These are phyloP conservation scores for Chaetomium olivaceum DNA, from an alignment of 2,329 filamentous ascomycete genomes.

Conservation along the genomic window DNA sequence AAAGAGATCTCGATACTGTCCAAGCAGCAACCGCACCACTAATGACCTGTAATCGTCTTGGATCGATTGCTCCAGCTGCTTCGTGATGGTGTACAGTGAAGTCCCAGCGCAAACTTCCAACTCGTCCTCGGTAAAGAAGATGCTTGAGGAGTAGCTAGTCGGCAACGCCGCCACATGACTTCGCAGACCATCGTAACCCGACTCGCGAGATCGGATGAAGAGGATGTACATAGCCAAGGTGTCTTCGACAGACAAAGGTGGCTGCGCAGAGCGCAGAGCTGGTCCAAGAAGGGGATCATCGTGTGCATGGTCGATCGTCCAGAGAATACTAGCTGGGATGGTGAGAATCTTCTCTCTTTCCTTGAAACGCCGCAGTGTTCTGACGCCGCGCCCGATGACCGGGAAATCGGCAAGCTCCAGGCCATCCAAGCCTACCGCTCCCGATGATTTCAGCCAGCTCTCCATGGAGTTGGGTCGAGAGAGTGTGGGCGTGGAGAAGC, in stretches of 20 bases:
- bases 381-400: conserved; percentile 12
- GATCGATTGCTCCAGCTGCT: conserved; percentile 11
- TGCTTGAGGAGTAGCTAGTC: conserved; percentile 12
- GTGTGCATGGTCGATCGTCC: conserved; percentile 17
- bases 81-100: conserved; percentile 14
- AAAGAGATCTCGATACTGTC: conserved; percentile 3
- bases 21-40: conserved; percentile 15
- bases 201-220: conserved; percentile 14
- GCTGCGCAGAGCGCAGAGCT: conserved; percentile 13
- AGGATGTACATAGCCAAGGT: conserved; percentile 13
- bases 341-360: conserved; percentile 13
- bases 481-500: neutral
- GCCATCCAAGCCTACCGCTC: conserved; percentile 10
- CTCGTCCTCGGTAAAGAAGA: neutral
- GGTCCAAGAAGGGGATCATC: conserved; percentile 13
- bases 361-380: conserved; percentile 5
- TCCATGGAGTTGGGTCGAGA: conserved; percentile 1
- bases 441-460: conserved; percentile 6
- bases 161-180: conserved; percentile 15
- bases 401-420: conserved; percentile 16
- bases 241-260: conserved; percentile 15
- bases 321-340: conserved; percentile 9
- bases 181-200: conserved; percentile 14
- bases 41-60: conserved; percentile 12
- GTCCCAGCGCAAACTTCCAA: neutral